These are phyloP conservation scores for Nepenthes alata DNA, from an alignment of 179 eudicot species.

Conservation along the genomic window DNA sequence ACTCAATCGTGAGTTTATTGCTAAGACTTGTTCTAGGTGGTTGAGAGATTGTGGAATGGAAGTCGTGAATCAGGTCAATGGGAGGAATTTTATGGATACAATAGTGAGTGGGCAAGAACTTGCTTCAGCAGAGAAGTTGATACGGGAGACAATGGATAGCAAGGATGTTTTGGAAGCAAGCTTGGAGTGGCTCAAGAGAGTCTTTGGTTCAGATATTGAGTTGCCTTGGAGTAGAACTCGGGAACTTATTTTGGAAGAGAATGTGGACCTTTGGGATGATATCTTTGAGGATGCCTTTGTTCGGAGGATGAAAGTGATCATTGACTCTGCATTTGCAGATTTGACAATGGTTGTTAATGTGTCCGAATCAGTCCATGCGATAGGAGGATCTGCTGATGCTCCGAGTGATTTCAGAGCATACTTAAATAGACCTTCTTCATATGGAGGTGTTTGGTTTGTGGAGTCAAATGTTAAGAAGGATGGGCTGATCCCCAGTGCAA, in stretches of 20 bases:
- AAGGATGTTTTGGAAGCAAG: constrained; percentile 85
- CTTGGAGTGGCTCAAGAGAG: constrained; percentile 80
- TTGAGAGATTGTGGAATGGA: constrained; percentile 80
- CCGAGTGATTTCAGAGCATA: constrained; percentile 39
- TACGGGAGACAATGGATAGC: constrained; percentile 81
- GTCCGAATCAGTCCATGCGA: constrained; percentile 35
- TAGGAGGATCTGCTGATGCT: constrained; percentile 30
- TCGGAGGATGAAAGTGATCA: constrained; percentile 65
- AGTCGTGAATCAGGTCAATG: constrained; percentile 56
- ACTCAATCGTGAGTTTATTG: constrained; percentile 58
- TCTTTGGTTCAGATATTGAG: constrained; percentile 91
- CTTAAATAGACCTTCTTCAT: constrained; percentile 43
- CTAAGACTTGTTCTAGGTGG: constrained; percentile 70
- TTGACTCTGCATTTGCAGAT: constrained; percentile 45
- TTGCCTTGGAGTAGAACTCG: constrained; percentile 90
- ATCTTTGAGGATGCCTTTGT: constrained; percentile 88
- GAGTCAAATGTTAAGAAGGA: constrained; percentile 48
- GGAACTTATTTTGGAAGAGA: constrained; percentile 83
- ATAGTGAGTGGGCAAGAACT: constrained; percentile 66
- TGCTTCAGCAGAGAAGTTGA: constrained; percentile 68
- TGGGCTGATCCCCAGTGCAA: constrained; percentile 27
- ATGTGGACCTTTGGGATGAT: constrained; percentile 87
- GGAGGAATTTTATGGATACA: constrained; percentile 65
- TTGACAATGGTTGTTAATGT: constrained; percentile 45
- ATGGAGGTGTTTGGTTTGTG: constrained; percentile 87